Evolutionary conservation across 352 stramenopile species (phyloP).

Genomic region (Pilasporangium apinafurcum): DNA sequence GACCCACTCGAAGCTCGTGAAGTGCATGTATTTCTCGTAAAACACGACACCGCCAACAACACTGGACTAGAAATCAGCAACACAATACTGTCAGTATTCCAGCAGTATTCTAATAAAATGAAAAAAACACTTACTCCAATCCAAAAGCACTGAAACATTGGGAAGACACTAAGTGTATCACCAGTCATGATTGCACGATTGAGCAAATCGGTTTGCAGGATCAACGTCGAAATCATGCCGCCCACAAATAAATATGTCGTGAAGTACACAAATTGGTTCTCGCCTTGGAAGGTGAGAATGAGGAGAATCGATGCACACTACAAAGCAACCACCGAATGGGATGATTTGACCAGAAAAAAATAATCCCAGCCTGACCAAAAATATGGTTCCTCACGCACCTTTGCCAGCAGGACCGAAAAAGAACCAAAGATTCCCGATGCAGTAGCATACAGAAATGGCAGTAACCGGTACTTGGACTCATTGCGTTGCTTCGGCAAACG

Average conservation of each 20-base stretch:
- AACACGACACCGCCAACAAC: slow-evolving; percentile 80
- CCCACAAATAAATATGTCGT: slow-evolving; percentile 82
- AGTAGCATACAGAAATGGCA: slow-evolving; percentile 79
- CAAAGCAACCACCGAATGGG: background rate
- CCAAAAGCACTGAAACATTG: slow-evolving; percentile 88
- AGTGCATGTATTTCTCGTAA: slow-evolving; percentile 79
- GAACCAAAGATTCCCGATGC: slow-evolving; percentile 79
- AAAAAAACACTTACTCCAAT: slow-evolving; percentile 64
- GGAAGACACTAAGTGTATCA: slow-evolving; percentile 82
- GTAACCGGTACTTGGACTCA: slow-evolving; percentile 52
- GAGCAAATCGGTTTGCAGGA: slow-evolving; percentile 78
- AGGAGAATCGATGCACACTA: slow-evolving; percentile 76
- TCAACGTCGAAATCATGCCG: slow-evolving; percentile 74
- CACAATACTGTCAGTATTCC: slow-evolving; percentile 8
- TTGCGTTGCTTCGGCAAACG: slow-evolving; percentile 39
- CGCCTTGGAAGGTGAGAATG: slow-evolving; percentile 65
- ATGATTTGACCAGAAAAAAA: background rate
- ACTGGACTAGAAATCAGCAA: slow-evolving; percentile 45
- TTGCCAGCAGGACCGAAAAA: slow-evolving; percentile 77
- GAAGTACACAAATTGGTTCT: slow-evolving; percentile 84
- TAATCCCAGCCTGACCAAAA: too few relatives aligned
- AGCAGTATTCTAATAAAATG: background rate
- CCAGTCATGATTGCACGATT: slow-evolving; percentile 82
- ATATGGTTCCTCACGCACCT: too few relatives aligned
- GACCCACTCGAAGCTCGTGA: slow-evolving; percentile 77